Conservation (phyloP, 345 rosid genomes). For the Eucalyptus brandiana region DNA sequence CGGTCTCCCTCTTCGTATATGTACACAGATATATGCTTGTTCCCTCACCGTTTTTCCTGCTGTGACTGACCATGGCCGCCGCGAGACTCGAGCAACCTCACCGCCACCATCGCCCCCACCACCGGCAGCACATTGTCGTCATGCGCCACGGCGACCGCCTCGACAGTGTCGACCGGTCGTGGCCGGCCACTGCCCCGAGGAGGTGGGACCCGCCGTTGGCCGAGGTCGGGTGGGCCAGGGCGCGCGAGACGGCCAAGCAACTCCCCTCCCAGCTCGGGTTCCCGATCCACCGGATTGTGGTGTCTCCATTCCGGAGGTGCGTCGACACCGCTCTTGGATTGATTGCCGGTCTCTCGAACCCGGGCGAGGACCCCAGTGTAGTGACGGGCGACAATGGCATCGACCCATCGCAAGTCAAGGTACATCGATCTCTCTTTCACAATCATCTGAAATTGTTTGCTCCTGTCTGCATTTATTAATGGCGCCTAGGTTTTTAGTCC, state of each 20-base stretch:
- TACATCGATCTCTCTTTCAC: neutral
- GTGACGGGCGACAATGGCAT: constrained; percentile 8
- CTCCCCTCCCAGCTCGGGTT: constrained; percentile 33
- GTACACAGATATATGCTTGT: neutral
- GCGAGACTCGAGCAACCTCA: neutral
- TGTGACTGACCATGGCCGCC: neutral
- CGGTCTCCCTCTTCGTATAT: neutral
- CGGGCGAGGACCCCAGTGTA: constrained; percentile 9
- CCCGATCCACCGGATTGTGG: constrained; percentile 70
- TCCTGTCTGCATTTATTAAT: too few relatives aligned
- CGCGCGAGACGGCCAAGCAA: constrained; percentile 31
- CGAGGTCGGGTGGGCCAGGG: constrained; percentile 36
- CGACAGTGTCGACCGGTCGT: constrained; percentile 49
- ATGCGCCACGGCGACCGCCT: constrained; percentile 92
- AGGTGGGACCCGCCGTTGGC: constrained; percentile 82
- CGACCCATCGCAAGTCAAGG: constrained; percentile 57
- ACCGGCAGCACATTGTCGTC: constrained; percentile 52
- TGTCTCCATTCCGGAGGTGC: constrained; percentile 86
- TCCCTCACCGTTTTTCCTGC: neutral
- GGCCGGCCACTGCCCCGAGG: constrained; percentile 43
- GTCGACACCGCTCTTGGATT: constrained; percentile 65
- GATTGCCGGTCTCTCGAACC: constrained; percentile 40
- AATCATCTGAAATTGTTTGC: neutral
- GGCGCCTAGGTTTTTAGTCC: neutral
- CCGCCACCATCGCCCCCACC: too few relatives aligned